Evolutionary conservation across 2,329 filamentous ascomycete species (phyloP).

Genomic region (Colletotrichum costaricense): DNA sequence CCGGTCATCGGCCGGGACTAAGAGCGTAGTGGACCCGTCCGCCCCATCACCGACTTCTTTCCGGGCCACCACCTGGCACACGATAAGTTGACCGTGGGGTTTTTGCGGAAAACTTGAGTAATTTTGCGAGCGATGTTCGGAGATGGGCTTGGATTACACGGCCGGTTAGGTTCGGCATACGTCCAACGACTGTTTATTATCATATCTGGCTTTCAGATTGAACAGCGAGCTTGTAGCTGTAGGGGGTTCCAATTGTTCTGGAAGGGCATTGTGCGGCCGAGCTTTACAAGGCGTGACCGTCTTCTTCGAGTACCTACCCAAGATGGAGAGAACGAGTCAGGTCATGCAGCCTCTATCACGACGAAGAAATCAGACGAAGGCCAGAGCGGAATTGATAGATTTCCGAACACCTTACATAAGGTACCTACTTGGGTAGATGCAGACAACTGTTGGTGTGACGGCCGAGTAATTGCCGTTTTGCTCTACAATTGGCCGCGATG

Average conservation of each 20-base stretch:
- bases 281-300: neutral
- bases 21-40: neutral
- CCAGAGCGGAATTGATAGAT: neutral
- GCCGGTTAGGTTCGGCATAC: constrained; percentile 14
- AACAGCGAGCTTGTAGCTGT: neutral
- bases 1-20: constrained; percentile 19
- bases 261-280: neutral
- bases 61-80: neutral
- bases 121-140: constrained; percentile 14
- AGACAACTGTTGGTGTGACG: neutral
- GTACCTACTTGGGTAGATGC: too few relatives aligned
- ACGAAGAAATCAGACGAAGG: neutral
- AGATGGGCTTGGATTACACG: neutral
- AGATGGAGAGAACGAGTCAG: constrained; percentile 1
- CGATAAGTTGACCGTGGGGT: constrained; percentile 3
- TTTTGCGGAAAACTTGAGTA: constrained; percentile 11
- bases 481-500: neutral
- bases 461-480: neutral
- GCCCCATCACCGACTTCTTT: constrained; percentile 14
- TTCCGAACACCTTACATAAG: too few relatives aligned
- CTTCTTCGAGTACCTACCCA: neutral
- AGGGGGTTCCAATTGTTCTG: neutral
- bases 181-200: neutral
- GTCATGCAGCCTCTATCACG: neutral
- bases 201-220: neutral